Evolutionary conservation across 164 flowering plant genomes (phyloP), one percentile per base, ranked within the genome.

Genomic region (Nymphaea thermarum): DNA sequence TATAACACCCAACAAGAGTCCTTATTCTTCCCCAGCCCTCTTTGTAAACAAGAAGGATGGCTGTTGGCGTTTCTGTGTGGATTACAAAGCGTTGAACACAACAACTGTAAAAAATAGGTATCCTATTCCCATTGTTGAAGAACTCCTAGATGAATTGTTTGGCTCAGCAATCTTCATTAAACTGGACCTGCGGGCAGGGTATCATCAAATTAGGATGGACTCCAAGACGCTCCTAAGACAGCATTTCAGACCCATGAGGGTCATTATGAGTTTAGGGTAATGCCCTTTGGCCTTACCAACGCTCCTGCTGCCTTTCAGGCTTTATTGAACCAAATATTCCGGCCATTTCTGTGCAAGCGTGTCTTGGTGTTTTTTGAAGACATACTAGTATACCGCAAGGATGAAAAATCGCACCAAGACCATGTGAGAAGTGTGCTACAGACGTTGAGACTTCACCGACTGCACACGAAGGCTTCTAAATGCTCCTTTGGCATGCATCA

Each of bases 351-450:
- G 8, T 25, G 44, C n/a, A 4, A 67, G n/a, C 42, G 55, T 59
- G 36, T 67, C 5, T n/a, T 57, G 63, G 63, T 3, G 18, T 67
- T 67, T 59, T 67, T 67, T 67, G 16, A 59, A 41, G 69, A 67
- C 63, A 67, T 67, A 4, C 16, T 67, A 16, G 41, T 67, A 4
- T 57, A 57, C 59, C 3, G 36, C 43, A 4, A 45, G 0, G 17
- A 8, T 15, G 55, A 45, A 45, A 42, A 15, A 12, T 44, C 12
- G 5, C 69, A 67, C 44, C 10, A 47, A 47, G 5, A 4, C 4
- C 61, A 66, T 10, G 11, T 66, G 12, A 14, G 64, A 14, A 11
- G 6, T 7, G 36, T 14, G 36, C 18, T 62, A 62, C n/a, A 12
- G n/a, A 11, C 14, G 18, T 14, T 62, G 64, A 11, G 18, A 62